Percentiles rank a stretch among this genome's conserved stretches.
These are phyloP conservation scores for Macadamia integrifolia DNA, from an alignment of 164 flowering plant genomes.

Conservation along the genomic window DNA sequence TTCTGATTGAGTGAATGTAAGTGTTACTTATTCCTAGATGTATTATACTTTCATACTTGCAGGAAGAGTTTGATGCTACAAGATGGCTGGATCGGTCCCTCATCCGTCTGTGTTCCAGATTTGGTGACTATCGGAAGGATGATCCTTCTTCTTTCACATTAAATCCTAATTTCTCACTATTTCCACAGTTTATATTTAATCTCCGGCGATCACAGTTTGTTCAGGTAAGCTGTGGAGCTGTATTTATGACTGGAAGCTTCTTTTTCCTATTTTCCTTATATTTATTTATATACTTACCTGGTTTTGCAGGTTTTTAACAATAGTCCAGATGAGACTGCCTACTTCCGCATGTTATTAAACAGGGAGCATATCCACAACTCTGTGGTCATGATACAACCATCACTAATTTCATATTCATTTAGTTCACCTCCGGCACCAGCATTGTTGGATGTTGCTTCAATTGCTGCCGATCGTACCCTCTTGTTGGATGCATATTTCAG, in stretches of 20 bases:
- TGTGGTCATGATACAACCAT: constrained; percentile 96
- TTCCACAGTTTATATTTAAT: constrained; percentile 96
- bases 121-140: constrained; percentile 95
- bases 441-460: constrained; percentile 86
- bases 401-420: constrained; percentile 78
- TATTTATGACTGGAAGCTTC: not conserved
- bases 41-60: constrained; percentile 13
- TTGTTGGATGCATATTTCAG: constrained; percentile 89
- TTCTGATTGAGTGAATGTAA: not conserved
- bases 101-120: constrained; percentile 90
- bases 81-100: constrained; percentile 90
- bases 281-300: constrained; percentile 1
- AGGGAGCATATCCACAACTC: constrained; percentile 78
- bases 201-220: constrained; percentile 95
- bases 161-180: constrained; percentile 76
- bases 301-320: constrained; percentile 82
- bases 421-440: constrained; percentile 70
- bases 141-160: constrained; percentile 86
- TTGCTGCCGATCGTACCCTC: constrained; percentile 76
- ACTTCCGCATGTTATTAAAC: constrained; percentile 87
- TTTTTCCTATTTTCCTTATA: not conserved
- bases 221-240: constrained; percentile 47
- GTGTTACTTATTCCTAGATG: not conserved
- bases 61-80: constrained; percentile 96
- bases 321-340: constrained; percentile 99